Evolutionary conservation across 306 rosid species (phyloP), one percentile per base, ranked within the genome.

Genomic region (Medicago ruthenica): DNA sequence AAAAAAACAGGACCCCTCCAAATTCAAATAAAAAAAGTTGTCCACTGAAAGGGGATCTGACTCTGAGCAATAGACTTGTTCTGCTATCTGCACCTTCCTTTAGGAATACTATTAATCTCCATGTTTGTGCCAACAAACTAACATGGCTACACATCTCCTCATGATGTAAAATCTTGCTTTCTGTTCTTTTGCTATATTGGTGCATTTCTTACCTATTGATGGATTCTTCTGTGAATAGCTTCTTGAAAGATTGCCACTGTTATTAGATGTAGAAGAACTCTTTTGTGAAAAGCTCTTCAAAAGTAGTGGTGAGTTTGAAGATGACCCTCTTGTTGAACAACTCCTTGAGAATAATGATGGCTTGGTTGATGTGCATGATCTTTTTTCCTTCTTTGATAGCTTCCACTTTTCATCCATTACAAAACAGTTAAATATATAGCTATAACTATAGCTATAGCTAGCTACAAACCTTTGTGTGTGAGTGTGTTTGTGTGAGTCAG

Each of bases 91-190:
- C 17, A 21, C 15, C 72, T 14, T 55, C 53, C 21, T 85, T 76
- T 74, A 64, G 8, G 9, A 59, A 0, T 24, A 59, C 34, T 58
- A 86, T 7, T 44, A 5, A 68, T 92, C 96, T 4, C 90, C 92
- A 74, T 91, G 97, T 71, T 93, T 93, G 85, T 91, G 98, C 98
- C 98, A 94, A 76, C 98, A 94, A 68, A 89, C 98, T 18, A 94
- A 88, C 97, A 94, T 94, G 13, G 98, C 97, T 4, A 94, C 96
- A 51, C 98, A 94, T 21, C 94, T 83, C 48, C 97, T 88, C 91
- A 94, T 94, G 81, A 94, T 94, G 85, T 91, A 94, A 71, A 94
- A 94, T 73, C 98, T 94, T 51, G 98, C 97, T 75, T 89, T 94
- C 10, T 94, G 94, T 74, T 94, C 96, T 83, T 94, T 91, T 0